A percentile compares a stretch with the other conserved stretches of the same genome.
These are phyloP conservation scores for Ananas comosus DNA, from an alignment of 176 grass and related monocot genomes.

Conservation along the genomic window DNA sequence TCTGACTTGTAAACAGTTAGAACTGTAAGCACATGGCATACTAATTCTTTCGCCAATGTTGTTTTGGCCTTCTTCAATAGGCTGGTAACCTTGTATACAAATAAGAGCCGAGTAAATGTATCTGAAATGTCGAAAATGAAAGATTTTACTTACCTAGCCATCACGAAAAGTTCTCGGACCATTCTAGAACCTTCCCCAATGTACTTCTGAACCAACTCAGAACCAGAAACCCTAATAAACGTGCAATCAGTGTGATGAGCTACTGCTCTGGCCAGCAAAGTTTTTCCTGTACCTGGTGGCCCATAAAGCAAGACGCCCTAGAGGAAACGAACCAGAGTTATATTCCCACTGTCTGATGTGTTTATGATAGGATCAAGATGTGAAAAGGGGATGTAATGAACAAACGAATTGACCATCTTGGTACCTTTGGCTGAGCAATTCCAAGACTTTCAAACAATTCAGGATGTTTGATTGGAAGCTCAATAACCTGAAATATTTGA, in stretches of 20 bases:
- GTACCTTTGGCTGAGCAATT: constrained; percentile 97
- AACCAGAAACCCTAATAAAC: constrained; percentile 97
- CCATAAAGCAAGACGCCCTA: constrained; percentile 98
- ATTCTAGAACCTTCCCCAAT: constrained; percentile 96
- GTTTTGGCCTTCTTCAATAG: neutral
- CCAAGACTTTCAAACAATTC: constrained; percentile 97
- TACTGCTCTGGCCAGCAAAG: constrained; percentile 84
- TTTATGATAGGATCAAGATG: neutral
- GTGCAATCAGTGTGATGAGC: constrained; percentile 99
- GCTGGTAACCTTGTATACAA: neutral
- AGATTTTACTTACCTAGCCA: constrained; percentile 64
- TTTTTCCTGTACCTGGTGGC: constrained; percentile 94
- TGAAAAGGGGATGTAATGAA: neutral
- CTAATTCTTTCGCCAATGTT: too few relatives aligned
- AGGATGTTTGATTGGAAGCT: constrained; percentile 98
- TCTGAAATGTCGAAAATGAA: neutral
- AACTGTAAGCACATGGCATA: too few relatives aligned
- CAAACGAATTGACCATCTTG: neutral
- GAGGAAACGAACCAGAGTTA: constrained; percentile 19
- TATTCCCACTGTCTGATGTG: constrained; percentile 1
- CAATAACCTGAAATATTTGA: constrained; percentile 67
- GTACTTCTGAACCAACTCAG: constrained; percentile 98
- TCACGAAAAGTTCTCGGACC: constrained; percentile 98
- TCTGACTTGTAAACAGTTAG: too few relatives aligned
- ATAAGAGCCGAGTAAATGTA: neutral